A percentile compares a stretch with the other conserved stretches of the same genome.
phyloP scores from a whole-genome alignment of 148 eudicot species.

The Selenicereus undatus region DNA sequence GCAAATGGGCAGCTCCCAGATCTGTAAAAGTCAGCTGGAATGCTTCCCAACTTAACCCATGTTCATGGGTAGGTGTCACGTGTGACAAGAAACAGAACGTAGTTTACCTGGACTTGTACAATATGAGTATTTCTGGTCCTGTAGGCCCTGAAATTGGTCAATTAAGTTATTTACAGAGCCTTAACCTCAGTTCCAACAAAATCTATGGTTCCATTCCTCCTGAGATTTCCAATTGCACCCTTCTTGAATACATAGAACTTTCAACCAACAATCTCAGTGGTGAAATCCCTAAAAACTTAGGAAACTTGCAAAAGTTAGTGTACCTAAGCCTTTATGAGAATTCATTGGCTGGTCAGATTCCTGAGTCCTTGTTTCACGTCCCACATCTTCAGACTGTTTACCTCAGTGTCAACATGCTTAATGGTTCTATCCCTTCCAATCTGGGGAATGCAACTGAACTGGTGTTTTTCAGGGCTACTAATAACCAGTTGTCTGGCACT shows the following conservation, averaged over 20 bases:
- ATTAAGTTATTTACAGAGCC: conserved; percentile 32
- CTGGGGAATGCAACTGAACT: conserved; percentile 53
- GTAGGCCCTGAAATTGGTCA: conserved; percentile 60
- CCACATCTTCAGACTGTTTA: conserved; percentile 30
- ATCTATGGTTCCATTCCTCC: conserved; percentile 53
- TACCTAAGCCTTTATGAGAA: conserved; percentile 37
- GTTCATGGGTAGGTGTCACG: conserved; percentile 66
- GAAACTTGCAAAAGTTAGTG: conserved; percentile 22
- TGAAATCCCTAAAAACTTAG: conserved; percentile 27
- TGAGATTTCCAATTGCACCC: conserved; percentile 42
- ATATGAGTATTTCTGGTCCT: conserved; percentile 45
- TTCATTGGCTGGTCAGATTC: conserved; percentile 48
- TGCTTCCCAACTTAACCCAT: conserved; percentile 53
- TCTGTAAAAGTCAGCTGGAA: conserved; percentile 52
- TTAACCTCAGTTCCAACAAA: conserved; percentile 38
- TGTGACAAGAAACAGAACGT: conserved; percentile 42
- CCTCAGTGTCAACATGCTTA: conserved; percentile 43
- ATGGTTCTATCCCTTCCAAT: conserved; percentile 52
- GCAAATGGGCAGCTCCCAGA: conserved; percentile 55
- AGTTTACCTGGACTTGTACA: conserved; percentile 39
- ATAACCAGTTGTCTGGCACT: conserved; percentile 46
- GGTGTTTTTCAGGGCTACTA: conserved; percentile 28
- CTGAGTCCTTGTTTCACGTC: conserved; percentile 41
- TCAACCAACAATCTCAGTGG: conserved; percentile 44
- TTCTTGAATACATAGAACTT: conserved; percentile 47